Conservation (phyloP, 1,139 yeast species). For the Candida labiduridarum region DNA sequence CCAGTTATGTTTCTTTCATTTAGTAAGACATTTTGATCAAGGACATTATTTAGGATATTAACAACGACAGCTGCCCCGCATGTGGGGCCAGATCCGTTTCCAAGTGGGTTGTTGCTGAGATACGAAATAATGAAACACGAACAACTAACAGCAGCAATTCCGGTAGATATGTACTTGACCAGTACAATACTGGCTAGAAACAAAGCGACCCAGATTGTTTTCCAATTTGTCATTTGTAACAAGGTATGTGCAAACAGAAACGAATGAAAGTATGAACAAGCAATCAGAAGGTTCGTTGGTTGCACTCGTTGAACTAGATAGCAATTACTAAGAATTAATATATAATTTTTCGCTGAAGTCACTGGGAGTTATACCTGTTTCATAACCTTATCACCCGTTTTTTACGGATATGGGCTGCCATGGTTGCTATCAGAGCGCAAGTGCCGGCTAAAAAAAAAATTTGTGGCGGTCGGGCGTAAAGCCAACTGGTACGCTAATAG, state of each 20-base stretch:
- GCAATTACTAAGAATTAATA: neutral
- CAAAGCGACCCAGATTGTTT: neutral
- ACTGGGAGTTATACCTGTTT: neutral
- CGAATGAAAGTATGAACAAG: neutral
- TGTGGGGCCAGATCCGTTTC: conserved; percentile 1
- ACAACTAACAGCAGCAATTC: conserved; percentile 2
- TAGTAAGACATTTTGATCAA: neutral
- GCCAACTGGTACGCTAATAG: too few species aligned
- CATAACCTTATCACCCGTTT: neutral
- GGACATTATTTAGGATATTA: neutral
- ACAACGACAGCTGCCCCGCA: neutral
- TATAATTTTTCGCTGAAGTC: neutral
- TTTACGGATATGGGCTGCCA: neutral
- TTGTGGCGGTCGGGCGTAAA: too few species aligned
- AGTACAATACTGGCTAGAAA: neutral
- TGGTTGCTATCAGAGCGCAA: too few species aligned
- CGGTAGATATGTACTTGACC: conserved; percentile 1
- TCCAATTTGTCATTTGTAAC: neutral
- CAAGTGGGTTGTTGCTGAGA: conserved; percentile 1
- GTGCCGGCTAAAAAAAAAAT: too few species aligned
- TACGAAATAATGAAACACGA: neutral
- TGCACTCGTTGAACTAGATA: neutral
- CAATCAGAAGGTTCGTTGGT: neutral
- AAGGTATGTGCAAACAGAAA: neutral
- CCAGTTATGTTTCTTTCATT: neutral